Evolutionary conservation across 805 yeast genomes (phyloP).

Genomic region (Candida ficus): DNA sequence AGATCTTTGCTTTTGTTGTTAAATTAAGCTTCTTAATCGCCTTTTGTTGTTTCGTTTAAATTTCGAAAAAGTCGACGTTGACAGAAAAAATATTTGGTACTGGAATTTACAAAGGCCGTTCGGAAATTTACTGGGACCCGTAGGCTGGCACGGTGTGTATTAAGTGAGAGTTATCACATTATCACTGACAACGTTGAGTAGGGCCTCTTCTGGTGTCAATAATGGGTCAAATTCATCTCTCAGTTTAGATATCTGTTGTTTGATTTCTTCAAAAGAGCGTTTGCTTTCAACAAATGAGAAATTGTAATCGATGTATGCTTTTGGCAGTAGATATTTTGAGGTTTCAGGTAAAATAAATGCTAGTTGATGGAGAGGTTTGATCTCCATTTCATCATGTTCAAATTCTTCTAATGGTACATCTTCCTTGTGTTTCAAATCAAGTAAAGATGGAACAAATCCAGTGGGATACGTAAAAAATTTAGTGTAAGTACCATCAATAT

Average conservation of each 20-base stretch:
- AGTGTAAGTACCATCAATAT: conserved; percentile 75
- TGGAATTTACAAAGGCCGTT: conserved; percentile 7
- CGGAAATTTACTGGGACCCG: conserved; percentile 1
- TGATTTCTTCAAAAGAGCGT: neutral
- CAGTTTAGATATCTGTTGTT: neutral
- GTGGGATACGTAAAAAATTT: conserved; percentile 86
- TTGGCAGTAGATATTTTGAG: conserved; percentile 9
- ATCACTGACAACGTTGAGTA: too few relatives aligned
- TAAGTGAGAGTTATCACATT: too few relatives aligned
- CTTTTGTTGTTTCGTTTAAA: too few relatives aligned
- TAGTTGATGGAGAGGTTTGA: conserved; percentile 15
- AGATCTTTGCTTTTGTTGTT: neutral
- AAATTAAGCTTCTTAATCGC: neutral
- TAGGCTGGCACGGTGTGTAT: too few relatives aligned
- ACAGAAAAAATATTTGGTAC: conserved; percentile 3
- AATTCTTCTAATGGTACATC: conserved; percentile 47
- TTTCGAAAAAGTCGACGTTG: neutral
- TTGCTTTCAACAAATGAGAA: neutral
- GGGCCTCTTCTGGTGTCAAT: neutral
- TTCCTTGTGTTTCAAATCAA: conserved; percentile 74
- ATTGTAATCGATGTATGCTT: conserved; percentile 5
- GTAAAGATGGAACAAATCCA: conserved; percentile 85
- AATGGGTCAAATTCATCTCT: neutral
- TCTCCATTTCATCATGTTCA: conserved; percentile 37
- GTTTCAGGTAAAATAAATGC: conserved; percentile 11